Conservation (phyloP, 768 basidiomycete species). For the Dentipellis sp. region DNA sequence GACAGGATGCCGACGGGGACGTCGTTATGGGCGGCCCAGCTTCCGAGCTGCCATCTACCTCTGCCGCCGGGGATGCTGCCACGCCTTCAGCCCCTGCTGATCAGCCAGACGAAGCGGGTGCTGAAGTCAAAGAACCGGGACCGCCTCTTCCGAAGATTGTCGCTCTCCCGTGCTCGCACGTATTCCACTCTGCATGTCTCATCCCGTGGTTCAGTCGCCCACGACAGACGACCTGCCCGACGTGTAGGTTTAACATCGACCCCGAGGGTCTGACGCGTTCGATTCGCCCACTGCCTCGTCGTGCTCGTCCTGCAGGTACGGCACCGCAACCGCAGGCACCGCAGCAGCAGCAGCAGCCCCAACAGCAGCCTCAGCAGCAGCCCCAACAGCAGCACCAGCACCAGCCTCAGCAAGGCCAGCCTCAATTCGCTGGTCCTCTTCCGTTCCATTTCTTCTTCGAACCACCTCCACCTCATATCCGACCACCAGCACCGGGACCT, state of each 20-base stretch:
- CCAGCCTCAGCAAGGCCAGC: not conserved
- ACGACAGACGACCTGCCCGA: constrained; percentile 73
- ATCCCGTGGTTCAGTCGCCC: constrained; percentile 79
- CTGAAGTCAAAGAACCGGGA: constrained; percentile 1
- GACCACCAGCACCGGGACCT: not conserved
- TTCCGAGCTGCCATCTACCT: not conserved
- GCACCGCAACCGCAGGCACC: constrained; percentile 1
- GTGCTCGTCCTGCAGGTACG: not conserved
- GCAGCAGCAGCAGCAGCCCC: constrained; percentile 6
- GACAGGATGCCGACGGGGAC: not conserved
- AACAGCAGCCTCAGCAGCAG: constrained; percentile 8
- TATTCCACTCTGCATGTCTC: constrained; percentile 73
- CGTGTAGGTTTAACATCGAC: constrained; percentile 77
- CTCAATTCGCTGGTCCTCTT: not conserved
- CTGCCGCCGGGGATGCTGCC: constrained; percentile 1
- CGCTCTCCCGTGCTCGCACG: constrained; percentile 69
- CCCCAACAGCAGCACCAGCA: constrained; percentile 8
- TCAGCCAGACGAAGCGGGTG: constrained; percentile 6
- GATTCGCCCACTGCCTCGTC: constrained; percentile 4
- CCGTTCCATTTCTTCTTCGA: no score
- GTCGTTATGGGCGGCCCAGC: not conserved
- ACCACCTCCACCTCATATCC: not conserved
- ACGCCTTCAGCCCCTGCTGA: not conserved
- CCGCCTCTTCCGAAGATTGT: constrained; percentile 38
- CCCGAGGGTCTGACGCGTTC: constrained; percentile 59